Evolutionary conservation across 768 basidiomycete genomes (phyloP), one percentile per base, ranked within the genome.

Genomic region (Mrakia frigida): DNA sequence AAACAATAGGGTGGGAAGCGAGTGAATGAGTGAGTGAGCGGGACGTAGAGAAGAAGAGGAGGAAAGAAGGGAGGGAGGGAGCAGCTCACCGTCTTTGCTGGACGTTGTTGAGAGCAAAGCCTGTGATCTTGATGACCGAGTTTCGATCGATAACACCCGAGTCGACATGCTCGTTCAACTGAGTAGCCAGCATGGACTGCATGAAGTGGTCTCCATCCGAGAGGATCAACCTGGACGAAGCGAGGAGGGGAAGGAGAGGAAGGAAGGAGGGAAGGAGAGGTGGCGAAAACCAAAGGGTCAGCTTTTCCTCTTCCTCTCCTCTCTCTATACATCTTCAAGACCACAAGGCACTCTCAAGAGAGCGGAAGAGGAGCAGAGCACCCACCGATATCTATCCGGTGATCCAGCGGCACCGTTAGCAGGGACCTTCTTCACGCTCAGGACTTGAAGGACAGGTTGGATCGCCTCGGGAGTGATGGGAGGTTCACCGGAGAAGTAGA

Each of bases 121-220:
- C 89, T 78, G 90, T 89, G 50, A 97, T 84, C 59, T 88, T 86
- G 53, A 90, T 88, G 31, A 98, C 84, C 0, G 88, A 86, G 81
- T 91, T 86, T 81, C 90, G 92, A 52, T 84, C 83, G 46, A 98
- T 85, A 0, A 85, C 81, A 9, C 89, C 87, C 0, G 88, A 85
- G 23, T 90, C 87, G 21, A 95, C 89, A 79, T 93, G 84, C 10
- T 85, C 78, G 80, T 98, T 98, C 63, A 94, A 87, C 81, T 93
- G 91, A 0, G 95, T 98, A 6, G 94, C 92, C 46, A 98, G 86
- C 97, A 99, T 98, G 35, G 92, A 90, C 83, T 98, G 97, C 68
- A 91, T 86, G 82, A 92, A 97, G 79, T 91, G 85, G 28, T 86
- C 85, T 56, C 96, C 94, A 83, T 98, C 96, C 0, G 94, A 96